phyloP scores from a whole-genome alignment of 2,329 filamentous ascomycete genomes.

The Aspergillus flavus region DNA sequence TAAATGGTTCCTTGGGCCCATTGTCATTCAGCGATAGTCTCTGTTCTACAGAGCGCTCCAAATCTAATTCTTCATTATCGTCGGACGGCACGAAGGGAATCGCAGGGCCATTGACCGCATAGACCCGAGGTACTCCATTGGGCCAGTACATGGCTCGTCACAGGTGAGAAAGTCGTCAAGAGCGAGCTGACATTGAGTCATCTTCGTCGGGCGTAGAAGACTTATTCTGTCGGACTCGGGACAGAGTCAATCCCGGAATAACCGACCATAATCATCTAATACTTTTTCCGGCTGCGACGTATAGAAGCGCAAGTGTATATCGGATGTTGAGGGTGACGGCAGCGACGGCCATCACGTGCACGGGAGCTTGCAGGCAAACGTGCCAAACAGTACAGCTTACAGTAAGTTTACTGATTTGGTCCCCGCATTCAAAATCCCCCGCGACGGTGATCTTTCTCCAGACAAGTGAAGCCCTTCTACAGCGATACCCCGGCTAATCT shows the following conservation, averaged over 20 bases:
- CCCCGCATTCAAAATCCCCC: conserved; percentile 26
- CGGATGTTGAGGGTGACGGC: conserved; percentile 6
- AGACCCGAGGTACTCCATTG: conserved; percentile 53
- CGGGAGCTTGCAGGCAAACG: conserved; percentile 16
- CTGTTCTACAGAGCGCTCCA: conserved; percentile 23
- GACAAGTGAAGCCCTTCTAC: neutral
- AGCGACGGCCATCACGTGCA: conserved; percentile 21
- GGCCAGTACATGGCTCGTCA: conserved; percentile 52
- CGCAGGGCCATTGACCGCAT: conserved; percentile 49
- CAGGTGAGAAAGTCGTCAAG: conserved; percentile 29
- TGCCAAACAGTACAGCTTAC: conserved; percentile 16
- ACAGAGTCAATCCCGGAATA: conserved; percentile 21
- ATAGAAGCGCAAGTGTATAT: neutral
- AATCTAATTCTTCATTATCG: conserved; percentile 24
- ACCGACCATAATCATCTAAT: conserved; percentile 26
- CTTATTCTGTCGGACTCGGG: conserved; percentile 27
- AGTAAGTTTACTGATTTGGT: conserved; percentile 8
- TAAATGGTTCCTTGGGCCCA: conserved; percentile 26
- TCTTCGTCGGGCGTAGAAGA: conserved; percentile 29
- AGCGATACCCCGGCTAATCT: neutral
- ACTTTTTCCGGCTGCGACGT: conserved; percentile 9
- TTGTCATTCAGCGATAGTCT: conserved; percentile 30
- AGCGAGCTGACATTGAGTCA: conserved; percentile 42
- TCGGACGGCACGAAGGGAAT: conserved; percentile 33
- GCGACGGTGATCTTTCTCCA: conserved; percentile 7